Percentiles rank a stretch among this genome's conserved stretches.
These are phyloP conservation scores for Rhodotorula graminis DNA, from an alignment of 768 basidiomycete genomes.

Conservation along the genomic window DNA sequence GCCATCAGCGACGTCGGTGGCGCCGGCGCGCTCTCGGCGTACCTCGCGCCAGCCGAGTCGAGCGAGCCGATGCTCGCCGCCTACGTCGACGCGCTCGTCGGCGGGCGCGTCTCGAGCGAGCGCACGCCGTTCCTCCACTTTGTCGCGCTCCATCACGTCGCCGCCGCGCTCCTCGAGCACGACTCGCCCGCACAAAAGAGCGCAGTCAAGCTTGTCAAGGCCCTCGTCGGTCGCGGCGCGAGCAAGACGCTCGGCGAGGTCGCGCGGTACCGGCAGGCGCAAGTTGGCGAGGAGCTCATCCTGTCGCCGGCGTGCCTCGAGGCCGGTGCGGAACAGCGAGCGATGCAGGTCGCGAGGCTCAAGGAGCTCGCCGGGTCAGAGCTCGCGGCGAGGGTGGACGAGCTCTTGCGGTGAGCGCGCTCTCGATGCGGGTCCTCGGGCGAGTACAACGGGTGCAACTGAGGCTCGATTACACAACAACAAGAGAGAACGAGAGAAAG, in stretches of 20 bases:
- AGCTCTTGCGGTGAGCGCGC: not conserved
- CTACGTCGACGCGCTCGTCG: constrained; percentile 59
- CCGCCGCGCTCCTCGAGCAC: constrained; percentile 42
- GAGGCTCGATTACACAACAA: not conserved
- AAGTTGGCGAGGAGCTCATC: constrained; percentile 46
- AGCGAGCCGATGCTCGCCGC: constrained; percentile 60
- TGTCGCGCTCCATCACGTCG: constrained; percentile 73
- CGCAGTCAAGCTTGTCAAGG: constrained; percentile 31
- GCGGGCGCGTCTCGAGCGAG: constrained; percentile 47
- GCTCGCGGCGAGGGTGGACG: not conserved
- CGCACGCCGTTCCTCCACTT: constrained; percentile 54
- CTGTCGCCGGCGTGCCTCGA: constrained; percentile 58
- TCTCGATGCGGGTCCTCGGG: too few relatives aligned
- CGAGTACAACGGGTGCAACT: too few relatives aligned
- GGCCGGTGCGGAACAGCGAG: not conserved
- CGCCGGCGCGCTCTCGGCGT: constrained; percentile 52
- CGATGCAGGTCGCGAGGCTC: not conserved
- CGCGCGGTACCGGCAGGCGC: constrained; percentile 57
- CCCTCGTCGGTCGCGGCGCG: constrained; percentile 55
- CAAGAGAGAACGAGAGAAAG: not conserved
- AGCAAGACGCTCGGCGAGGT: constrained; percentile 55
- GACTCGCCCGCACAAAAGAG: not conserved
- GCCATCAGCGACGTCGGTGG: constrained; percentile 44
- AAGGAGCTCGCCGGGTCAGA: not conserved
- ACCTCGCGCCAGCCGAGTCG: constrained; percentile 66